Evolutionary conservation across 2,329 filamentous ascomycete species (phyloP), one percentile per base, ranked within the genome.

Genomic region (Colletotrichum sp.): DNA sequence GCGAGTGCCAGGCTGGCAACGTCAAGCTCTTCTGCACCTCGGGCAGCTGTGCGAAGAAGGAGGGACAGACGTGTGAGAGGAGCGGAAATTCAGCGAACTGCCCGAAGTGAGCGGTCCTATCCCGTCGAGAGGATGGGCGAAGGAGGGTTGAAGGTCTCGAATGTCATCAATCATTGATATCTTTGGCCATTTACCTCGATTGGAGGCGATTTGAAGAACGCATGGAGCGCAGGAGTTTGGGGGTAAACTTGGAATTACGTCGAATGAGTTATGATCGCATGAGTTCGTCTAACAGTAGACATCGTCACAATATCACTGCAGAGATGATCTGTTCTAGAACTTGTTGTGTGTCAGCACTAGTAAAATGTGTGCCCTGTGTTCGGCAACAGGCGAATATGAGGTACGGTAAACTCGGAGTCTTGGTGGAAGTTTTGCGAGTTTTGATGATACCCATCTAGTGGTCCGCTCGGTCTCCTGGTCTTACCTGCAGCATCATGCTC

Each of bases 21-120:
- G 60, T 36, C 60, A 64, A 64, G 32, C 32, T 64, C 13, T 64
- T 64, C 21, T 64, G 60, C 32, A 64, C 60, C 5, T 64, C 60
- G 18, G 60, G 60, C 10, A 64, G 60, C 60, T 64, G 60, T 18
- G 60, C 32, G n/a, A 36, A 64, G 32, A 64, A 26, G 30, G 30
- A 64, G 24, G 60, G 60, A 0, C 60, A 64, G 21, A 15, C n/a
- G 15, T 64, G 60, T 36, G 16, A 24, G 30, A 64, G 60, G 15
- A 64, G 30, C 8, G 60, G 60, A 10, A 64, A 64, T 16, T 64
- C 60, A 21, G 60, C 60, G 6, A 36, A 36, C 13, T 64, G 60
- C 32, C 60, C 60, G 7, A 64, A 64, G 24, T 39, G 55, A 59
- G 39, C 39, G 18, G 39, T n/a, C 6, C 1, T 4, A 1, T 1